Conservation (phyloP, 2,329 filamentous ascomycete species). For the Diaporthe helianthi region DNA sequence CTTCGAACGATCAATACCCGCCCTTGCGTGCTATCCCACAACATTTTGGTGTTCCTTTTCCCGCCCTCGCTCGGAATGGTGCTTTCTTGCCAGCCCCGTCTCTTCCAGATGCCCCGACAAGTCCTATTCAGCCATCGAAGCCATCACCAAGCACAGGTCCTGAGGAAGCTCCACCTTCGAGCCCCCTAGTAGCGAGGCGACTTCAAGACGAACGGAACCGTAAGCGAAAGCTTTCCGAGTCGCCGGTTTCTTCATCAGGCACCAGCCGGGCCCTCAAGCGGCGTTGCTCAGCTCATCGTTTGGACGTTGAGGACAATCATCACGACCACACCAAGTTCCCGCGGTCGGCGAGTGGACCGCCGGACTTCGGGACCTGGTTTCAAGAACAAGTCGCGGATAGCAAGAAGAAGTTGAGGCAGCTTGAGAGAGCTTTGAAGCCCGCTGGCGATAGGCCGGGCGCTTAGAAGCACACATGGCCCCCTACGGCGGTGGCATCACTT, state of each 20-base stretch:
- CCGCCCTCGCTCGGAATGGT: not conserved
- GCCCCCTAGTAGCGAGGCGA: too few species aligned
- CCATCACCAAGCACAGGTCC: not conserved
- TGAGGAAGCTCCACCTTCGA: not conserved
- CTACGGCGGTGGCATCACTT: not conserved
- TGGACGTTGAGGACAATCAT: not conserved
- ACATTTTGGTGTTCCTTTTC: not conserved
- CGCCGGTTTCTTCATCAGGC: not conserved
- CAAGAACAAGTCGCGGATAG: not conserved
- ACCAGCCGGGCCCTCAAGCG: not conserved
- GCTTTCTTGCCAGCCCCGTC: not conserved
- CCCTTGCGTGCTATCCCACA: not conserved
- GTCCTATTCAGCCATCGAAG: not conserved
- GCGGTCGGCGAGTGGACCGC: not conserved
- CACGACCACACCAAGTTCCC: not conserved
- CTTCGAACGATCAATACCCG: not conserved
- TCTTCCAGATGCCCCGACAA: not conserved
- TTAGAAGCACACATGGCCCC: not conserved
- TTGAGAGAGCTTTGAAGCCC: not conserved
- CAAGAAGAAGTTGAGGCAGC: not conserved
- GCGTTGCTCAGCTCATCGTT: not conserved
- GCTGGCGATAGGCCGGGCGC: not conserved
- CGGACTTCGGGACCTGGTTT: not conserved
- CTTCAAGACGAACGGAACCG: not conserved
- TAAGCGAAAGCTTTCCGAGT: not conserved